Evolutionary conservation across 768 basidiomycete species (phyloP).

Genomic region (Rhodotorula babjevae): DNA sequence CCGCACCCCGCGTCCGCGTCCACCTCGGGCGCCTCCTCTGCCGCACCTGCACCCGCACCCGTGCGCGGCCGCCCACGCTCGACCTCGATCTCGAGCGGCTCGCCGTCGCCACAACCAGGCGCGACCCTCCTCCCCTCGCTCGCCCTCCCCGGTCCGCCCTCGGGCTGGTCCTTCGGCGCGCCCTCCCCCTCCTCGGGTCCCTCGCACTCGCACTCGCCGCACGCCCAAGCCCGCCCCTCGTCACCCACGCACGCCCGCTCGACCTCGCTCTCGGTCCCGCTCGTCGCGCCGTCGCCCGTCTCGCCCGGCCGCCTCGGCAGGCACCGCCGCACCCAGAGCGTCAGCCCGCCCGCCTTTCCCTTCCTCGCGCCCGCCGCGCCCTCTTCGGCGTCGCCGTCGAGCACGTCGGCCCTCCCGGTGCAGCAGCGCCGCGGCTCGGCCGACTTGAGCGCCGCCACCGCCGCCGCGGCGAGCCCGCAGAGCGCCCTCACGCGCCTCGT

Average conservation of each 20-base stretch:
- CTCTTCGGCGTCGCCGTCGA: too few species aligned
- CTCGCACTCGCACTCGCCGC: neutral
- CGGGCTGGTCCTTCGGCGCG: neutral
- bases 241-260: neutral
- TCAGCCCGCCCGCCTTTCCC: slow-evolving; percentile 31
- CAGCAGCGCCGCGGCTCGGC: too few species aligned
- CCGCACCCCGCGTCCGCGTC: neutral
- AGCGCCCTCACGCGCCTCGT: neutral
- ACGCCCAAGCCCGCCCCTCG: neutral
- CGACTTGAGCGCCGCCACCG: neutral
- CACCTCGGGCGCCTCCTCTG: too few species aligned
- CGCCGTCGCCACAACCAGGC: slow-evolving; percentile 6
- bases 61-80: slow-evolving; percentile 33
- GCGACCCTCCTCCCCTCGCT: slow-evolving; percentile 20
- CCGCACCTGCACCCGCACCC: neutral
- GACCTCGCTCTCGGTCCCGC: neutral
- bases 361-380: neutral
- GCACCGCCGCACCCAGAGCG: slow-evolving; percentile 34
- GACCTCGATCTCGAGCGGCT: slow-evolving; percentile 32
- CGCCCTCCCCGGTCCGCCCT: neutral
- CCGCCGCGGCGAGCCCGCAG: too few species aligned
- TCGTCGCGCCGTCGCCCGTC: slow-evolving; percentile 25
- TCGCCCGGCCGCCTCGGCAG: slow-evolving; percentile 18
- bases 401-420: too few species aligned
- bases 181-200: neutral